Evolutionary conservation across 2,329 filamentous ascomycete species (phyloP).

Genomic region (Fusarium floridanum): DNA sequence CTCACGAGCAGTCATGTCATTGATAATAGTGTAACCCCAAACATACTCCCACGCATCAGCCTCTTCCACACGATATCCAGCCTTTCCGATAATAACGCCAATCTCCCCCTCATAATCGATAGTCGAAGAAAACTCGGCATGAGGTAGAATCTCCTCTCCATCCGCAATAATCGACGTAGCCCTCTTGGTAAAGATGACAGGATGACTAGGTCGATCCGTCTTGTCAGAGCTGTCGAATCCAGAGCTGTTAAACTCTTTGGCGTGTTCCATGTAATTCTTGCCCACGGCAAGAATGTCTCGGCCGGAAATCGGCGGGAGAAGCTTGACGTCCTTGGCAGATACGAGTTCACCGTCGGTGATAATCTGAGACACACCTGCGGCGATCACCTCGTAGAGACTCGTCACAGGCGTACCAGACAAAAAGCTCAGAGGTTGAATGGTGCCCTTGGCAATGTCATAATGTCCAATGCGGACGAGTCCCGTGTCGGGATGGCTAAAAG

Average conservation of each 20-base stretch:
- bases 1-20: constrained; percentile 65
- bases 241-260: constrained; percentile 67
- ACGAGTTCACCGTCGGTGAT: constrained; percentile 40
- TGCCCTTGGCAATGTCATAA: constrained; percentile 10
- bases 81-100: constrained; percentile 66
- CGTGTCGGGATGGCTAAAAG: constrained; percentile 22
- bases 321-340: constrained; percentile 51
- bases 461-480: constrained; percentile 28
- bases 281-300: constrained; percentile 68
- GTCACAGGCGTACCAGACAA: constrained; percentile 60
- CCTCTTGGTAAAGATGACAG: constrained; percentile 69
- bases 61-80: constrained; percentile 58
- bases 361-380: constrained; percentile 57
- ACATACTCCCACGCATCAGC: constrained; percentile 63
- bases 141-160: constrained; percentile 60
- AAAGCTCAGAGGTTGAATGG: constrained; percentile 59
- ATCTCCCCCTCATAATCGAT: constrained; percentile 70
- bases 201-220: constrained; percentile 63
- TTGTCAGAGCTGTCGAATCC: constrained; percentile 69
- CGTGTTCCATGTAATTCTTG: constrained; percentile 70
- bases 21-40: constrained; percentile 69
- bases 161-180: constrained; percentile 65
- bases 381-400: constrained; percentile 65
- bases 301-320: constrained; percentile 61
- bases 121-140: constrained; percentile 61